phyloP scores from a whole-genome alignment of 176 grass and related monocot species.

The Carex scoparia region DNA sequence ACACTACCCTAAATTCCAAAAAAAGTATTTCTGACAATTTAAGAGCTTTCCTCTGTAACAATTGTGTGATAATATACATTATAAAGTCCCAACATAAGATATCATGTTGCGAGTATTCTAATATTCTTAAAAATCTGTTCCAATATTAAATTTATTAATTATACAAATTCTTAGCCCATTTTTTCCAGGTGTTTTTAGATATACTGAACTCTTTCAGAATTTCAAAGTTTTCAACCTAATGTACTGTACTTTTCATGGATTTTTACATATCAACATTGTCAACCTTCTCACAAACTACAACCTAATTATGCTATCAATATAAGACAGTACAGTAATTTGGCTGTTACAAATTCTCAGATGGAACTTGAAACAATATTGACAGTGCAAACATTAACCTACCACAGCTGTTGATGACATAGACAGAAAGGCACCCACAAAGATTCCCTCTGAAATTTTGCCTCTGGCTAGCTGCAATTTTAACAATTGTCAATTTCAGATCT shows the following conservation, averaged over 20 bases:
- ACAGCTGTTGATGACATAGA: conserved; percentile 99
- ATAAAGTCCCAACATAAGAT: background rate
- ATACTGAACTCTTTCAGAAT: background rate
- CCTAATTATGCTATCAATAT: background rate
- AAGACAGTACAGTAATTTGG: conserved; percentile 1
- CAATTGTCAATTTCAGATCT: background rate
- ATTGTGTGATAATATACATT: background rate
- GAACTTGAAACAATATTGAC: background rate
- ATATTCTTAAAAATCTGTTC: background rate
- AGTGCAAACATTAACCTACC: conserved; percentile 39
- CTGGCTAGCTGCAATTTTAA: conserved; percentile 65
- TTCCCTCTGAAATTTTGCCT: conserved; percentile 91
- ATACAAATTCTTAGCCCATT: background rate
- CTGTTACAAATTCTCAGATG: background rate
- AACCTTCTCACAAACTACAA: background rate
- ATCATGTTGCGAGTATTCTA: background rate
- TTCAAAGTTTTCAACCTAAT: background rate
- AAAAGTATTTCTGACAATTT: background rate
- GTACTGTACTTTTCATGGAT: background rate
- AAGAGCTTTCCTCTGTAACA: background rate
- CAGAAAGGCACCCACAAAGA: conserved; percentile 93
- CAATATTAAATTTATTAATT: conserved; percentile 9
- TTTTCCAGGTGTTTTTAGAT: background rate
- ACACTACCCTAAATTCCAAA: background rate
- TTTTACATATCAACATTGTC: background rate